phyloP scores from a whole-genome alignment of 805 yeast genomes.

The Lachancea lanzarotensis region DNA sequence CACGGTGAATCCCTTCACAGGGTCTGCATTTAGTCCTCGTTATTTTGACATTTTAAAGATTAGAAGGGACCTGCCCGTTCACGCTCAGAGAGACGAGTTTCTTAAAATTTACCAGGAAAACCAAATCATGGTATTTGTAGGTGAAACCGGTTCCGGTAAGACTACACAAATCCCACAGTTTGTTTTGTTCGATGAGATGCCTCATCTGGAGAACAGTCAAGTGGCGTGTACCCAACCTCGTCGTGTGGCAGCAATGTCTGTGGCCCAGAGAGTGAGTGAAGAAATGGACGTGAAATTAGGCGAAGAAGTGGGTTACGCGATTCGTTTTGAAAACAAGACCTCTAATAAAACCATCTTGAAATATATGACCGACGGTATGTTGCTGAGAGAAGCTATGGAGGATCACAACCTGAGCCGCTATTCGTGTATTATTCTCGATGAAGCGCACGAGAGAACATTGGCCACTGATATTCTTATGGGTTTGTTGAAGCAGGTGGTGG shows the following conservation, averaged over 20 bases:
- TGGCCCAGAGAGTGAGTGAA: constrained; percentile 94
- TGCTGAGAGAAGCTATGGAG: constrained; percentile 93
- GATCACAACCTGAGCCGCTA: constrained; percentile 77
- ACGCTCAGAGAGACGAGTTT: constrained; percentile 87
- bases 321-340: constrained; percentile 90
- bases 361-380: constrained; percentile 99
- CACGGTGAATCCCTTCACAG: constrained; percentile 72
- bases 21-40: constrained; percentile 49
- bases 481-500: constrained; percentile 71
- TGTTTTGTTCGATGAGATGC: constrained; percentile 84
- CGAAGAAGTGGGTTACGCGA: constrained; percentile 90
- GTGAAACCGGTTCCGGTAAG: constrained; percentile 99
- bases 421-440: constrained; percentile 89
- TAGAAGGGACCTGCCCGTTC: constrained; percentile 88
- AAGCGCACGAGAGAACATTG: constrained; percentile 95
- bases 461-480: constrained; percentile 98
- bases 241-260: constrained; percentile 98
- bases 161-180: constrained; percentile 98
- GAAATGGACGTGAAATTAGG: constrained; percentile 94
- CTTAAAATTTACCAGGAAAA: constrained; percentile 73
- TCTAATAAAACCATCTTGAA: constrained; percentile 73
- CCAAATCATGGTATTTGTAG: constrained; percentile 96
- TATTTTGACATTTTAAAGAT: constrained; percentile 72
- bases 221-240: constrained; percentile 97
- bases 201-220: constrained; percentile 73